phyloP scores from a whole-genome alignment of 495 filamentous ascomycete genomes.

The Annulohypoxylon nitens region DNA sequence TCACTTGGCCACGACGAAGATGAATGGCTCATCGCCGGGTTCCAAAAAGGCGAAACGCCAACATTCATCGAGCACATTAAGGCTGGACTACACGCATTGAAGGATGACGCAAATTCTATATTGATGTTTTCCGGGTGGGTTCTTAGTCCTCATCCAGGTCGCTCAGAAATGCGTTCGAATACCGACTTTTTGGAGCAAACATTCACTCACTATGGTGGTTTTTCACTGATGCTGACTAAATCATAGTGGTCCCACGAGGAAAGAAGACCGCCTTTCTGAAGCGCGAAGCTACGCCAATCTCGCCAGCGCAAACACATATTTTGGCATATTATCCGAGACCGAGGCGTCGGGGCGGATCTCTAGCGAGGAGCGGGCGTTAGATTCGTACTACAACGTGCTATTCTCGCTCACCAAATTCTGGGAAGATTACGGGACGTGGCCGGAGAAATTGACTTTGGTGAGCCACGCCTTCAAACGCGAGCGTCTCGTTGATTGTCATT shows the following conservation, averaged over 20 bases:
- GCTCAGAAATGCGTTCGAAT: too few species aligned
- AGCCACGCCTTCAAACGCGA: slow-evolving; percentile 80
- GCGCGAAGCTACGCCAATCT: slow-evolving; percentile 73
- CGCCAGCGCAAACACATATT: slow-evolving; percentile 57
- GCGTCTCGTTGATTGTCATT: slow-evolving; percentile 77
- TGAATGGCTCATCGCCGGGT: slow-evolving; percentile 80
- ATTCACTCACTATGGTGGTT: not conserved
- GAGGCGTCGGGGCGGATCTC: slow-evolving; percentile 28
- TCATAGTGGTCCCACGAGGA: slow-evolving; percentile 72
- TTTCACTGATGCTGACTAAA: slow-evolving; percentile 2
- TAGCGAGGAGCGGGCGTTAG: slow-evolving; percentile 74
- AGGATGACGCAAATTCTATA: slow-evolving; percentile 56
- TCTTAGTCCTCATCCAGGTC: not conserved
- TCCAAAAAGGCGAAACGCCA: slow-evolving; percentile 77
- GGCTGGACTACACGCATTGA: slow-evolving; percentile 67
- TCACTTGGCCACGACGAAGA: slow-evolving; percentile 67
- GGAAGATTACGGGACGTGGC: slow-evolving; percentile 60
- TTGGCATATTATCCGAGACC: slow-evolving; percentile 42
- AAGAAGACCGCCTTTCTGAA: slow-evolving; percentile 69
- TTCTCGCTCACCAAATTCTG: slow-evolving; percentile 76
- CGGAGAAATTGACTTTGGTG: slow-evolving; percentile 72
- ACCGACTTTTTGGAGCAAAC: too few species aligned
- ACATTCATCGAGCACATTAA: slow-evolving; percentile 80
- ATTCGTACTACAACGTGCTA: slow-evolving; percentile 83
- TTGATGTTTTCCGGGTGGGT: slow-evolving; percentile 79